Evolutionary conservation across 108 stramenopile species (phyloP).

Genomic region (Bacterosira constricta): DNA sequence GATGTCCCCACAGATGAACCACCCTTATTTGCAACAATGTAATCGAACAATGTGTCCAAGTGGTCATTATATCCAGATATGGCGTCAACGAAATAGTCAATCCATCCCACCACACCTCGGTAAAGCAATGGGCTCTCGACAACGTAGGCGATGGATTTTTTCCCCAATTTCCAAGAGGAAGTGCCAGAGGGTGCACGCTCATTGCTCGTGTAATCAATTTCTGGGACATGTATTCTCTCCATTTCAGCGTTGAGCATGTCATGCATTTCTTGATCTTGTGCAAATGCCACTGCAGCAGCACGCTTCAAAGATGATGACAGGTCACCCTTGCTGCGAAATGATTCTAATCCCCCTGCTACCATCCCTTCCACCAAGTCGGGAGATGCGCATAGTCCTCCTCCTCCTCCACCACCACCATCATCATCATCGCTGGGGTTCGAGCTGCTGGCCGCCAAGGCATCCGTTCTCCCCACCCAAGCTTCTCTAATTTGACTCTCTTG

Average conservation of each 20-base stretch:
- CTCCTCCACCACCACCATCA: neutral
- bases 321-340: constrained; percentile 29
- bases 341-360: constrained; percentile 28
- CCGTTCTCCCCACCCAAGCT: constrained; percentile 13
- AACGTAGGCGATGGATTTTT: constrained; percentile 22
- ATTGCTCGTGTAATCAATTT: constrained; percentile 15
- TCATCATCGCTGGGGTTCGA: neutral
- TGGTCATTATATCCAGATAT: constrained; percentile 44
- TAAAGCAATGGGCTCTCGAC: constrained; percentile 34
- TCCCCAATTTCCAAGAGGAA: neutral
- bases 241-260: constrained; percentile 7
- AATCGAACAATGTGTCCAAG: constrained; percentile 3
- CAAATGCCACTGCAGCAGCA: constrained; percentile 10
- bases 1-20: neutral
- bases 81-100: constrained; percentile 32
- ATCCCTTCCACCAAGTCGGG: constrained; percentile 25
- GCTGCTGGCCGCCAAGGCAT: neutral
- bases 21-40: neutral
- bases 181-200: neutral
- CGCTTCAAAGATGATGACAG: constrained; percentile 11
- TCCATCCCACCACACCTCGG: constrained; percentile 30
- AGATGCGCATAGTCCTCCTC: constrained; percentile 12
- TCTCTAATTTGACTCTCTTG: constrained; percentile 1
- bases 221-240: neutral
- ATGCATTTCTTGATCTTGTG: neutral